These are phyloP conservation scores for Trichoderma sp. DNA, from an alignment of 2,329 filamentous ascomycete species.

Conservation along the genomic window DNA sequence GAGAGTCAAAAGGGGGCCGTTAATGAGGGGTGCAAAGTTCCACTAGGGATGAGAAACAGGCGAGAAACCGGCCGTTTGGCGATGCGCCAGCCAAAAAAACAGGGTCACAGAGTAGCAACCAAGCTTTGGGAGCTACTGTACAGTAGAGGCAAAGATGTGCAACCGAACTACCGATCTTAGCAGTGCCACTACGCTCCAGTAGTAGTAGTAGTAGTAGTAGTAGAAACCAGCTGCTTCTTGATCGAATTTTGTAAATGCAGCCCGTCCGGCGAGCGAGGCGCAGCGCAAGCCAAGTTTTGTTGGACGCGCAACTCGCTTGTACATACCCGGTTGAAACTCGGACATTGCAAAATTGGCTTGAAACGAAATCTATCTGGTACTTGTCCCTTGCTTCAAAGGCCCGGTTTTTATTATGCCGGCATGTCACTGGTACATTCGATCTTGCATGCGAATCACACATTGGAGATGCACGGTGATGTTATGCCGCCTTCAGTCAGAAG, in stretches of 20 bases:
- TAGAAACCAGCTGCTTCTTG: background rate
- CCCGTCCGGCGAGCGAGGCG: constrained; percentile 2
- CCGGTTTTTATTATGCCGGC: constrained; percentile 8
- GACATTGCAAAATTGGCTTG: background rate
- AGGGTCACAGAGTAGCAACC: background rate
- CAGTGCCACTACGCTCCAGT: background rate
- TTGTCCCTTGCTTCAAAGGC: background rate
- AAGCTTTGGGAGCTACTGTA: background rate
- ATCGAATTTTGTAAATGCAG: background rate
- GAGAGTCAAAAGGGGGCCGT: background rate
- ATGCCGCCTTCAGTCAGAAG: background rate
- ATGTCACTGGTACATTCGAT: background rate
- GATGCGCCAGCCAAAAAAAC: background rate
- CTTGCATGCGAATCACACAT: constrained; percentile 1
- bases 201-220: background rate
- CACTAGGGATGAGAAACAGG: constrained; percentile 13
- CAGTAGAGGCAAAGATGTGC: background rate
- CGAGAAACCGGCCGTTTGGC: background rate
- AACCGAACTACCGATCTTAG: background rate
- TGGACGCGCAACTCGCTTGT: constrained; percentile 6
- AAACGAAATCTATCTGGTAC: background rate
- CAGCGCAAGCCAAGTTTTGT: constrained; percentile 13
- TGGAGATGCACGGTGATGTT: constrained; percentile 14
- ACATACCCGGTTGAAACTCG: constrained; percentile 15
- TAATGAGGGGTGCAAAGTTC: constrained; percentile 17